phyloP scores from a whole-genome alignment of 768 basidiomycete genomes.

The Amyloporia xantha region DNA sequence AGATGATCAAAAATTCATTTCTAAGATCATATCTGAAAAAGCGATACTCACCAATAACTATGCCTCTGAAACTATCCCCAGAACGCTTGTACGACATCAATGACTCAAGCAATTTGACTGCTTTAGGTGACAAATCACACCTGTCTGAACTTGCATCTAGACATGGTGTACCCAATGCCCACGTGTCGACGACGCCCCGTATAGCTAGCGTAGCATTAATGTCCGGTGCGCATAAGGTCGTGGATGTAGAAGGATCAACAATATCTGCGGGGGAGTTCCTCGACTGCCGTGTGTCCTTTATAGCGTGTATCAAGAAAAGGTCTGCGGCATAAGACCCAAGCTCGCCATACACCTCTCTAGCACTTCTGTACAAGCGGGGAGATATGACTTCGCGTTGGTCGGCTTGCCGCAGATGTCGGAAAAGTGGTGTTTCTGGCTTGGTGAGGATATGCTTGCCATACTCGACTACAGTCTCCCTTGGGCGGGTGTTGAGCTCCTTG shows the following conservation, averaged over 20 bases:
- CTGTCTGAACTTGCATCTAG: slow-evolving; percentile 11
- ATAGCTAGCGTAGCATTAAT: too few relatives aligned
- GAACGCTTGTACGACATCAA: slow-evolving; percentile 48
- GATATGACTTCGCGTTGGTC: slow-evolving; percentile 35
- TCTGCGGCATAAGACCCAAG: slow-evolving; percentile 67
- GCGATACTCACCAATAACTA: slow-evolving; percentile 53
- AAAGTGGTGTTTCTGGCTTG: slow-evolving; percentile 35
- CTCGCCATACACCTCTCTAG: slow-evolving; percentile 41
- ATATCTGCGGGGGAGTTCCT: too few relatives aligned
- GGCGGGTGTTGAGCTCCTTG: too few relatives aligned
- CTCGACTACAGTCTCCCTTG: slow-evolving; percentile 39
- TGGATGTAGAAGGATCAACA: too few relatives aligned
- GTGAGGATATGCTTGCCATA: slow-evolving; percentile 35
- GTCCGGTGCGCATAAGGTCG: too few relatives aligned
- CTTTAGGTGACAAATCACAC: slow-evolving; percentile 54
- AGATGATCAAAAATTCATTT: not conserved
- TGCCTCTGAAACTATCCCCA: slow-evolving; percentile 55
- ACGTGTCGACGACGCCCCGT: not conserved
- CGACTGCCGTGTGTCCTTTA: slow-evolving; percentile 25
- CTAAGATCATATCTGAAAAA: too few relatives aligned
- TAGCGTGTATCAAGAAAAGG: slow-evolving; percentile 56
- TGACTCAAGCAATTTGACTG: slow-evolving; percentile 51
- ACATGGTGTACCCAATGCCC: slow-evolving; percentile 20
- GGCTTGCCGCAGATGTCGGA: slow-evolving; percentile 40
- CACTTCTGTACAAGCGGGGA: slow-evolving; percentile 40